These are phyloP conservation scores for Tricholoma bakamatsutake DNA, from an alignment of 768 basidiomycete species.

Conservation along the genomic window DNA sequence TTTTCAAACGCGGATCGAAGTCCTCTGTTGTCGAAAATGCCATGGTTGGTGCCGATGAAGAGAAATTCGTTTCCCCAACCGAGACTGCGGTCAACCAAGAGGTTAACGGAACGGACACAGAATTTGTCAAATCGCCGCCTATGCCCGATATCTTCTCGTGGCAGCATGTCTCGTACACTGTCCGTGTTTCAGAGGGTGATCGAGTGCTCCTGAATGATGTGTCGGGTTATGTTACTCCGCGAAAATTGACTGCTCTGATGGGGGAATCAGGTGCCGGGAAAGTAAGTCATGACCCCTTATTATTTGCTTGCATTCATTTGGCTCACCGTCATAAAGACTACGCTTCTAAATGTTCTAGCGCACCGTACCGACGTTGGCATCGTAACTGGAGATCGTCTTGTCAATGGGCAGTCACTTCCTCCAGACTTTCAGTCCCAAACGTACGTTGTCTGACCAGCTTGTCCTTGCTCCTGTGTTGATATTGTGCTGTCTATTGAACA, in stretches of 20 bases:
- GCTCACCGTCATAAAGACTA: conserved; percentile 24
- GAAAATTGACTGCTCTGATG: conserved; percentile 64
- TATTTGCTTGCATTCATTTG: not conserved
- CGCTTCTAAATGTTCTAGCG: conserved; percentile 39
- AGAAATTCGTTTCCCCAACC: conserved; percentile 18
- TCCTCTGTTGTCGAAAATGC: conserved; percentile 21
- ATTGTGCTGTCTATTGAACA: not conserved
- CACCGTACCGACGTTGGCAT: conserved; percentile 29
- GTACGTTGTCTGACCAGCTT: conserved; percentile 13
- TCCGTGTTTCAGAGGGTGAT: conserved; percentile 21
- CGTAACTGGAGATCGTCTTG: conserved; percentile 31
- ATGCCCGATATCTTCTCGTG: conserved; percentile 2
- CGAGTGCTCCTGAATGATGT: conserved; percentile 61
- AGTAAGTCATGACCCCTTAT: not conserved
- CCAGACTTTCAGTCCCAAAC: conserved; percentile 46
- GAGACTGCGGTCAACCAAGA: conserved; percentile 10
- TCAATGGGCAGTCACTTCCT: conserved; percentile 36
- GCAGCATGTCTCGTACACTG: not conserved
- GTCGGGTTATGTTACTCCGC: conserved; percentile 74
- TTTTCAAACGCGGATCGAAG: conserved; percentile 61
- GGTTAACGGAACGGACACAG: conserved; percentile 21
- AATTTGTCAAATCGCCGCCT: conserved; percentile 28
- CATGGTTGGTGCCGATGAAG: conserved; percentile 29
- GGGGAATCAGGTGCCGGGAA: conserved; percentile 36
- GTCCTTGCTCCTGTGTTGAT: not conserved